Evolutionary conservation across 2,329 filamentous ascomycete species (phyloP).

Genomic region (Sclerotinia trifoliorum): DNA sequence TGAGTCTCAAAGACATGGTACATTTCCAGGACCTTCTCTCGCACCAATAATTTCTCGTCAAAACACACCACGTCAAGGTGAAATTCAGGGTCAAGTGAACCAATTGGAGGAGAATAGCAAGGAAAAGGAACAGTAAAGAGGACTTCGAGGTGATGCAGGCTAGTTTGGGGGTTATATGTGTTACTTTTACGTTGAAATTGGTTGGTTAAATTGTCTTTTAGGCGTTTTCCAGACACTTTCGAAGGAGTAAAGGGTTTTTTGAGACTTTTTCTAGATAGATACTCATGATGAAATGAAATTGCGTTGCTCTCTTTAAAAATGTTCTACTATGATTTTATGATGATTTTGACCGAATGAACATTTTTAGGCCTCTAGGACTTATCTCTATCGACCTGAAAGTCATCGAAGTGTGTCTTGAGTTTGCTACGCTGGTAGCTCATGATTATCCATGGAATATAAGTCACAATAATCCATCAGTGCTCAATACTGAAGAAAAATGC

Average conservation of each 20-base stretch:
- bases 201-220: neutral
- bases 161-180: neutral
- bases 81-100: neutral
- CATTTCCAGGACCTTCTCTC: neutral
- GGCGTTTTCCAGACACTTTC: neutral
- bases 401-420: too few species aligned
- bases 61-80: neutral
- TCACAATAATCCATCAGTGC: too few species aligned
- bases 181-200: neutral
- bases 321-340: neutral
- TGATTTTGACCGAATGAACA: neutral
- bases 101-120: neutral
- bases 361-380: neutral
- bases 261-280: neutral
- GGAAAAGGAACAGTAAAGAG: neutral
- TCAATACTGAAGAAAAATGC: too few species aligned
- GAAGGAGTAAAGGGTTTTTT: too few species aligned
- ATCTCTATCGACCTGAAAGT: too few species aligned
- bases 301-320: neutral
- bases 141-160: neutral
- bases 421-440: too few species aligned
- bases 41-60: too few species aligned
- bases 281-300: neutral
- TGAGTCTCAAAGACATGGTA: neutral
- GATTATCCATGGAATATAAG: too few species aligned